Evolutionary conservation across 768 basidiomycete species (phyloP).

Genomic region (Boletales sp.): DNA sequence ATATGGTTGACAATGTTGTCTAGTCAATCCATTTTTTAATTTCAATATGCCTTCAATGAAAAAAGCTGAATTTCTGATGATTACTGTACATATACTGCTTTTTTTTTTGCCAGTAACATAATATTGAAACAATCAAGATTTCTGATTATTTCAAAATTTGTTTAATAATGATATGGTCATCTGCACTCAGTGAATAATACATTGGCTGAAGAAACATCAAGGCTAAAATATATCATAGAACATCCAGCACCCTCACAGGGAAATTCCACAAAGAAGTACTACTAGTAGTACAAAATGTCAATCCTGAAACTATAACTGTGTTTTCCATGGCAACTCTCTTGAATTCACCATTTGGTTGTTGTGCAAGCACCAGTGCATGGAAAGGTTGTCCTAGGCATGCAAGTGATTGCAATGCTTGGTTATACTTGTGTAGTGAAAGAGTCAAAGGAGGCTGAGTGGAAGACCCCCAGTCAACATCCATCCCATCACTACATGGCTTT

Average conservation of each 20-base stretch:
- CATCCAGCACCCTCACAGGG: not conserved
- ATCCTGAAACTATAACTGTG: conserved; percentile 21
- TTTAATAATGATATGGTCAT: too few relatives aligned
- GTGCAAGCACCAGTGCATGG: conserved; percentile 1
- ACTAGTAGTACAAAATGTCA: not conserved
- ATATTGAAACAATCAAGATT: too few relatives aligned
- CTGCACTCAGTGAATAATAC: too few relatives aligned
- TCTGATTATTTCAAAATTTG: too few relatives aligned
- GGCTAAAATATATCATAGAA: not conserved
- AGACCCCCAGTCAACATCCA: not conserved
- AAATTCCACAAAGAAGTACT: not conserved
- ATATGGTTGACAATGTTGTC: too few relatives aligned
- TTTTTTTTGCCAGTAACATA: too few relatives aligned
- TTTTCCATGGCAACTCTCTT: conserved; percentile 2
- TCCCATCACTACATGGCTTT: not conserved
- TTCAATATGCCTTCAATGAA: too few relatives aligned
- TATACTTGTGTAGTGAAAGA: not conserved
- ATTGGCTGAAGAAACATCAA: too few relatives aligned
- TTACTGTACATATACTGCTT: too few relatives aligned
- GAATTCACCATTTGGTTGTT: conserved; percentile 31
- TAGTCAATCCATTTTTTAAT: too few relatives aligned
- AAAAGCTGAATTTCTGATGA: too few relatives aligned
- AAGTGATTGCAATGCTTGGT: conserved; percentile 1
- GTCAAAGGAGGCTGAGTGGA: not conserved
- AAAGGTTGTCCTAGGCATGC: conserved; percentile 1